A percentile compares a stretch with the other conserved stretches of the same genome.
Evolutionary conservation across 2,329 filamentous ascomycete genomes (phyloP).

Genomic region (Penicillium sclerotiorum): DNA sequence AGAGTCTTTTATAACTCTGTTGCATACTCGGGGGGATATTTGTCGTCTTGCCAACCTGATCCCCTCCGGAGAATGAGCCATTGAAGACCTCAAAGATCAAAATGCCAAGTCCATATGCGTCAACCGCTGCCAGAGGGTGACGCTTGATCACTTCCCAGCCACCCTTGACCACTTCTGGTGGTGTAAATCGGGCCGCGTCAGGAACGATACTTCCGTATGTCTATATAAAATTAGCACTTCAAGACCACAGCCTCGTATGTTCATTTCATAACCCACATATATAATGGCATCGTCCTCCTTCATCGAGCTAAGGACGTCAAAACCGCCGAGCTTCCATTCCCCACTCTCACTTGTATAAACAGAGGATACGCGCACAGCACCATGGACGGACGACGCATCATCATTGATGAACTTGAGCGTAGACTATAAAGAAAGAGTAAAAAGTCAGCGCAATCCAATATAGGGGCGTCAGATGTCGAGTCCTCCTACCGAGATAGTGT

Average conservation of each 20-base stretch:
- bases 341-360: constrained; percentile 94
- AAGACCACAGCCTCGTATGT: background rate
- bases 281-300: constrained; percentile 95
- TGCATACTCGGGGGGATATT: constrained; percentile 87
- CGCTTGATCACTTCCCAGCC: constrained; percentile 94
- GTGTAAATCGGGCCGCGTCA: constrained; percentile 79
- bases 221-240: constrained; percentile 46
- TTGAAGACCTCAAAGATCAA: constrained; percentile 92
- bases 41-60: constrained; percentile 84
- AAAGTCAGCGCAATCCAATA: too few relatives aligned
- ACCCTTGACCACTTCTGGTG: constrained; percentile 80
- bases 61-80: constrained; percentile 72
- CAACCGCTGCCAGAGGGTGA: constrained; percentile 76
- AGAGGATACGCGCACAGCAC: constrained; percentile 79
- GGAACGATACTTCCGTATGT: constrained; percentile 86
- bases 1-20: constrained; percentile 83
- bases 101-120: constrained; percentile 83
- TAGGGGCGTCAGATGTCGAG: too few relatives aligned
- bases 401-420: constrained; percentile 96
- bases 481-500: constrained; percentile 71
- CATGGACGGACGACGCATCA: constrained; percentile 89
- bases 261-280: constrained; percentile 60
- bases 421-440: constrained; percentile 56
- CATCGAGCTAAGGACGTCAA: constrained; percentile 90
- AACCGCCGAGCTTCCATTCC: constrained; percentile 95